Evolutionary conservation across 345 rosid species (phyloP).

Genomic region (Citrus trifoliata): DNA sequence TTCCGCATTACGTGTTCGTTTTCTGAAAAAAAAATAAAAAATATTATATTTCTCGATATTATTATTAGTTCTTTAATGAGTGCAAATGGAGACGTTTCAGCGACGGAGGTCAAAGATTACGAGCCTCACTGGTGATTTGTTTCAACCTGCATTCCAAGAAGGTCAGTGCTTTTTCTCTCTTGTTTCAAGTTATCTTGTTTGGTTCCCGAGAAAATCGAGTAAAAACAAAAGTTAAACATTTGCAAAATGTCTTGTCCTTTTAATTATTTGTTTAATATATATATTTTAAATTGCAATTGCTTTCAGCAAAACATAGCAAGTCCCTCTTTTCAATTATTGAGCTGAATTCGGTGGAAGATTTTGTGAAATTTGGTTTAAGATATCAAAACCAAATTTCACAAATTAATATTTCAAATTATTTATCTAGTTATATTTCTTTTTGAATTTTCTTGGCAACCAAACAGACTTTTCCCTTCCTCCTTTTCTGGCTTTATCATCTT

Average conservation of each 20-base stretch:
- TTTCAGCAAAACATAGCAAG: conserved; percentile 15
- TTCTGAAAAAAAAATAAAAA: not conserved
- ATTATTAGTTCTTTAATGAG: conserved; percentile 23
- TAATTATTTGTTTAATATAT: not conserved
- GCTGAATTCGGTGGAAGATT: not conserved
- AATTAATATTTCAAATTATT: not conserved
- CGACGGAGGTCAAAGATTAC: conserved; percentile 29
- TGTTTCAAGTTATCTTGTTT: conserved; percentile 9
- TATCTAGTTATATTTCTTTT: not conserved
- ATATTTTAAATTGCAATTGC: conserved; percentile 4
- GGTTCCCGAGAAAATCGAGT: conserved; percentile 20
- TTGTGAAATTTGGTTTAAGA: not conserved
- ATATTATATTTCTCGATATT: not conserved
- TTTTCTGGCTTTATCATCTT: not conserved
- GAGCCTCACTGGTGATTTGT: conserved; percentile 26
- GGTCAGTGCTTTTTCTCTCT: conserved; percentile 28
- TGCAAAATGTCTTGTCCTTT: not conserved
- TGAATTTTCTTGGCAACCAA: conserved; percentile 2
- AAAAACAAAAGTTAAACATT: not conserved
- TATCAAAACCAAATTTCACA: not conserved
- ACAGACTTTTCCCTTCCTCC: not conserved
- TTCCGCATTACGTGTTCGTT: conserved; percentile 3
- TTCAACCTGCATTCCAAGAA: conserved; percentile 23
- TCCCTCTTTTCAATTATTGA: not conserved
- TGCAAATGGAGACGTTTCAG: conserved; percentile 51